These are phyloP conservation scores for Aspergillus aculeatus DNA, from an alignment of 2,329 filamentous ascomycete species.

Conservation along the genomic window DNA sequence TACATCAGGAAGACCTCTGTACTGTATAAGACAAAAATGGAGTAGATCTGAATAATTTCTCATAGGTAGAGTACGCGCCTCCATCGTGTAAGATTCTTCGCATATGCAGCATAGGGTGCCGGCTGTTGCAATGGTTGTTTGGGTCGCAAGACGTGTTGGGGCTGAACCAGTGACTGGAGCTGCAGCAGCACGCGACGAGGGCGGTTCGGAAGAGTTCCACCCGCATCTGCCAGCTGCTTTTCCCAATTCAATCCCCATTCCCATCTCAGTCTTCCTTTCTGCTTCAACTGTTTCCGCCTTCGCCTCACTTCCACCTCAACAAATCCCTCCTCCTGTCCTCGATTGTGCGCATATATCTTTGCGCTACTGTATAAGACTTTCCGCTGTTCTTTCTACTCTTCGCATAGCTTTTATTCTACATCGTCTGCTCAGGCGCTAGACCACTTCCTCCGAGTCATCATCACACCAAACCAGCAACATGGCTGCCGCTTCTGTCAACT, in stretches of 20 bases:
- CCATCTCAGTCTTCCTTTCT: conserved; percentile 14
- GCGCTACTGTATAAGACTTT: background rate
- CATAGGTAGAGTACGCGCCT: too few species aligned
- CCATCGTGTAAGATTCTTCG: background rate
- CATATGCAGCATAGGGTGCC: background rate
- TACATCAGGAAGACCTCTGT: background rate
- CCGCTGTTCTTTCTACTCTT: conserved; percentile 1
- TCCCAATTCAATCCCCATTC: conserved; percentile 14
- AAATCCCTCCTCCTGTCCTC: conserved; percentile 8
- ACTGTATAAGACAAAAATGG: background rate
- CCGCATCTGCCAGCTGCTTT: conserved; percentile 29
- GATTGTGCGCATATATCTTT: background rate
- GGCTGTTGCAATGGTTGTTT: background rate
- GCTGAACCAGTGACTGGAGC: conserved; percentile 4
- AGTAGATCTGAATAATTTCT: background rate
- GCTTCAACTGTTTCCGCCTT: background rate
- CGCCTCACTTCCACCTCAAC: conserved; percentile 5
- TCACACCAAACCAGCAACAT: conserved; percentile 44
- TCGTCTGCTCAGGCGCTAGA: background rate
- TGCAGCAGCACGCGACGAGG: conserved; percentile 24
- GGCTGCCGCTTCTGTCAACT: conserved; percentile 61
- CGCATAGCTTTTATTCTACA: conserved; percentile 6
- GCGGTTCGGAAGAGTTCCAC: conserved; percentile 34
- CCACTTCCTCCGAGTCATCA: background rate
- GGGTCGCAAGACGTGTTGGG: background rate